Percentiles rank a stretch among this genome's conserved stretches.
These are phyloP conservation scores for Ochetophila trinervis DNA, from an alignment of 306 rosid species.

Conservation along the genomic window DNA sequence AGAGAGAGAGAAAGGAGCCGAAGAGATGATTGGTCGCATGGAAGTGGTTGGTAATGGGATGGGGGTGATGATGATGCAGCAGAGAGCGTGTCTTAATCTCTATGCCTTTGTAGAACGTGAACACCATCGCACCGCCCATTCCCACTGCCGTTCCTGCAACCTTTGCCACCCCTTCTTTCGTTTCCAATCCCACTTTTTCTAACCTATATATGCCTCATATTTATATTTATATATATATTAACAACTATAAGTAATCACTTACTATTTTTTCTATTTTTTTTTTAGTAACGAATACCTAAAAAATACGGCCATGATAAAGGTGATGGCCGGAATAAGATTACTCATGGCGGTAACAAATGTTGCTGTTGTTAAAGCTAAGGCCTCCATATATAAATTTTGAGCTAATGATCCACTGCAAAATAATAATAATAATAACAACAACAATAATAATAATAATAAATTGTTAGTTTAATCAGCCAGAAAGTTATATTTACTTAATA, in stretches of 20 bases:
- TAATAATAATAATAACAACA: not conserved
- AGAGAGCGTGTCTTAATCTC: constrained; percentile 36
- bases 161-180: constrained; percentile 45
- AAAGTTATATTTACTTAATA: too few relatives aligned
- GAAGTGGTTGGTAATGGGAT: not conserved
- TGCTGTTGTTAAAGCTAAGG: constrained; percentile 24
- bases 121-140: constrained; percentile 61
- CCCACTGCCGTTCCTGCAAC: constrained; percentile 48
- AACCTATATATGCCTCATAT: constrained; percentile 13
- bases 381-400: constrained; percentile 21
- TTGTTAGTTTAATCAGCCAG: too few relatives aligned
- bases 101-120: constrained; percentile 49
- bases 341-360: constrained; percentile 15
- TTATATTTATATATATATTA: not conserved
- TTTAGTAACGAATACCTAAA: constrained; percentile 10
- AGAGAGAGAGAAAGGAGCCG: constrained; percentile 22
- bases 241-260: too few relatives aligned
- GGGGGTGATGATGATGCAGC: not conserved
- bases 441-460: too few relatives aligned
- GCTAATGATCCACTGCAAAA: constrained; percentile 25
- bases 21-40: not conserved
- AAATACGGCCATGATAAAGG: constrained; percentile 15
- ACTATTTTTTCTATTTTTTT: too few relatives aligned
- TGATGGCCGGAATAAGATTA: constrained; percentile 24
- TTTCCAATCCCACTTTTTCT: constrained; percentile 33